A percentile compares a stretch with the other conserved stretches of the same genome.
Conservation (phyloP, 768 basidiomycete species). For the Termitomyces sp. region DNA sequence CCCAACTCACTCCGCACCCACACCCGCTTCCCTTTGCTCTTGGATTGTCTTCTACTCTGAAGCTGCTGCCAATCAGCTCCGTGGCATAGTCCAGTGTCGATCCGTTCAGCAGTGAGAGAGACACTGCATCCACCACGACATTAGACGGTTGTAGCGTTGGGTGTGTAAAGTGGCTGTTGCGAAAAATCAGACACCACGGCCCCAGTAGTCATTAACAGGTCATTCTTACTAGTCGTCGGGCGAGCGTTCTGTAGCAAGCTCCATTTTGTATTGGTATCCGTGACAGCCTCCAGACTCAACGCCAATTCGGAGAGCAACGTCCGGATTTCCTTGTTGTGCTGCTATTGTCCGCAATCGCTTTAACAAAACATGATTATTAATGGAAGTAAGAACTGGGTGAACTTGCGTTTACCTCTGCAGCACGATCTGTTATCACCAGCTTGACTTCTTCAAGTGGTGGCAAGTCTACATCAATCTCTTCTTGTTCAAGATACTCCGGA, state of each 20-base stretch:
- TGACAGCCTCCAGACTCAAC: slow-evolving; percentile 97
- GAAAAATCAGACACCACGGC: background rate
- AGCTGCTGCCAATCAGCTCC: slow-evolving; percentile 92
- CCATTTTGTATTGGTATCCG: slow-evolving; percentile 95
- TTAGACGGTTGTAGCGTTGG: slow-evolving; percentile 67
- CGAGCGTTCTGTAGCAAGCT: slow-evolving; percentile 55
- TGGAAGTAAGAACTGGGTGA: background rate
- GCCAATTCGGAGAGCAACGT: slow-evolving; percentile 70
- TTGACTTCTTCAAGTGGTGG: slow-evolving; percentile 47
- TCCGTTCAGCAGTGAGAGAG: slow-evolving; percentile 80
- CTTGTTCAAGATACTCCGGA: slow-evolving; percentile 45
- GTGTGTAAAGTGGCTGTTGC: slow-evolving; percentile 67
- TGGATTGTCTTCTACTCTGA: slow-evolving; percentile 80
- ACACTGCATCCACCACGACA: slow-evolving; percentile 82
- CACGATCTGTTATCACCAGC: slow-evolving; percentile 63
- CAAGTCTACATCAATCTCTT: slow-evolving; percentile 61
- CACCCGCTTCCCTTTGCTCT: slow-evolving; percentile 88
- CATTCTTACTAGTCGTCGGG: slow-evolving; percentile 81
- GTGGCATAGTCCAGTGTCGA: slow-evolving; percentile 88
- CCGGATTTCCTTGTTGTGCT: slow-evolving; percentile 51
- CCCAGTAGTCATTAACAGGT: background rate
- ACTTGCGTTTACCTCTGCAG: slow-evolving; percentile 54
- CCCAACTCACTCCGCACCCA: slow-evolving; percentile 96
- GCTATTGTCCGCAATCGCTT: slow-evolving; percentile 80
- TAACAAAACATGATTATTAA: background rate